A percentile compares a stretch with the other conserved stretches of the same genome.
Conservation (phyloP, 23 red algal species). For the Gracilaria caudata region DNA sequence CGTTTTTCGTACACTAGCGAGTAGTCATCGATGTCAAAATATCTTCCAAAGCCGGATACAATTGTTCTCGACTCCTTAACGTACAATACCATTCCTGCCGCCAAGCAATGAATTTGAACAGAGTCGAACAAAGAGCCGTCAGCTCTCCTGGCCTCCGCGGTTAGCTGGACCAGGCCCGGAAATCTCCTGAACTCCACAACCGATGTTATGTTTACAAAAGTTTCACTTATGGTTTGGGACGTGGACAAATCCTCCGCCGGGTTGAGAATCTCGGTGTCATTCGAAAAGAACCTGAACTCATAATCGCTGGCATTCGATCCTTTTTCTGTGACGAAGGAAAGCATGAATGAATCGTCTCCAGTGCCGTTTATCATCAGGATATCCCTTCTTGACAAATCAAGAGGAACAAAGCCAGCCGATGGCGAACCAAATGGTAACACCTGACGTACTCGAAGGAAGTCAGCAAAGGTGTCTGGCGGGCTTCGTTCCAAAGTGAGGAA, state of each 20-base stretch:
- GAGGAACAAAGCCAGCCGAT: conserved; percentile 23
- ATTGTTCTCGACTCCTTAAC: conserved; percentile 9
- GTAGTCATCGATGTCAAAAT: conserved; percentile 44
- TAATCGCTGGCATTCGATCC: conserved; percentile 27
- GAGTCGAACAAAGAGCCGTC: conserved; percentile 56
- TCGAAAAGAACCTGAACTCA: conserved; percentile 39
- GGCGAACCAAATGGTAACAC: neutral
- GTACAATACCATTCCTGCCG: conserved; percentile 67
- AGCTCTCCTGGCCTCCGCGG: conserved; percentile 38
- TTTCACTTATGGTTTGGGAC: conserved; percentile 25
- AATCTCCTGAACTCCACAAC: conserved; percentile 58
- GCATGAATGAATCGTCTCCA: conserved; percentile 55
- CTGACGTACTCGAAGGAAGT: conserved; percentile 15
- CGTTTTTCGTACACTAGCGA: conserved; percentile 26
- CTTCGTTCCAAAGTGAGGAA: neutral
- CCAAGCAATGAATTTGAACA: conserved; percentile 38
- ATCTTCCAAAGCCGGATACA: conserved; percentile 39
- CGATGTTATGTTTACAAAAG: conserved; percentile 41
- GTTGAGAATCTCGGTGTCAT: conserved; percentile 47
- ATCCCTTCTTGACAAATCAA: neutral
- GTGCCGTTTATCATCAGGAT: conserved; percentile 71
- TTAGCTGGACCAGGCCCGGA: conserved; percentile 42
- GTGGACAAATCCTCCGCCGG: conserved; percentile 24
- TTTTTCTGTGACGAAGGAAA: conserved; percentile 49
- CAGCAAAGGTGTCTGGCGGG: neutral